Conservation (phyloP, 78 protist genomes). For the Dictyostelium brefeldianum region DNA sequence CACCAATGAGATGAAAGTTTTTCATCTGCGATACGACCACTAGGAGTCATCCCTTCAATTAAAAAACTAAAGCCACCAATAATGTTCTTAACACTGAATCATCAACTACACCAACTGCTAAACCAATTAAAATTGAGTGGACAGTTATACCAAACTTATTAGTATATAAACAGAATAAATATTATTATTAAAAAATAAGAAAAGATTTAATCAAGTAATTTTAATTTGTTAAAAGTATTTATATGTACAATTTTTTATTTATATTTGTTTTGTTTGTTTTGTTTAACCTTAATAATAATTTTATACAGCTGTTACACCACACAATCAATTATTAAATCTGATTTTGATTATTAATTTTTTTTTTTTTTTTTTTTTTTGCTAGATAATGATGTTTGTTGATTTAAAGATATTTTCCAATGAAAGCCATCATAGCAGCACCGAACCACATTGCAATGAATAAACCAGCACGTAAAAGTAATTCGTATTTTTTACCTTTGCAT, state of each 20-base stretch:
- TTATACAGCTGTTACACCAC: neutral
- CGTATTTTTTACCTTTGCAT: constrained; percentile 40
- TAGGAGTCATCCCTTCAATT: constrained; percentile 83
- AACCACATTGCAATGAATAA: constrained; percentile 31
- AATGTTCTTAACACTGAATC: constrained; percentile 24
- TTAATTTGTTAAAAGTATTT: too few relatives aligned
- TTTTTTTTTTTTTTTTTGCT: neutral
- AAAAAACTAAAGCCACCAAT: constrained; percentile 62
- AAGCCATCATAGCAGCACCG: constrained; percentile 39
- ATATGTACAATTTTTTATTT: too few relatives aligned
- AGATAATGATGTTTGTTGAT: constrained; percentile 4
- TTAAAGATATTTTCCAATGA: constrained; percentile 27
- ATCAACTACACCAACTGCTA: constrained; percentile 67
- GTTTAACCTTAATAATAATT: too few relatives aligned
- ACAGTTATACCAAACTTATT: constrained; percentile 73
- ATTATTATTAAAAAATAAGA: too few relatives aligned
- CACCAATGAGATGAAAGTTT: neutral
- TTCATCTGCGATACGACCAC: constrained; percentile 48
- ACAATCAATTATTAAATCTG: neutral
- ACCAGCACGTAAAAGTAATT: neutral
- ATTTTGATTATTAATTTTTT: neutral
- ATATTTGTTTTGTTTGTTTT: too few relatives aligned
- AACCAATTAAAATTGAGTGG: constrained; percentile 79
- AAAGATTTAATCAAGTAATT: too few relatives aligned
- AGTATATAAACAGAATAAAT: too few relatives aligned